phyloP scores from a whole-genome alignment of 176 grass and related monocot species.

The Cymbopogon citratus region DNA sequence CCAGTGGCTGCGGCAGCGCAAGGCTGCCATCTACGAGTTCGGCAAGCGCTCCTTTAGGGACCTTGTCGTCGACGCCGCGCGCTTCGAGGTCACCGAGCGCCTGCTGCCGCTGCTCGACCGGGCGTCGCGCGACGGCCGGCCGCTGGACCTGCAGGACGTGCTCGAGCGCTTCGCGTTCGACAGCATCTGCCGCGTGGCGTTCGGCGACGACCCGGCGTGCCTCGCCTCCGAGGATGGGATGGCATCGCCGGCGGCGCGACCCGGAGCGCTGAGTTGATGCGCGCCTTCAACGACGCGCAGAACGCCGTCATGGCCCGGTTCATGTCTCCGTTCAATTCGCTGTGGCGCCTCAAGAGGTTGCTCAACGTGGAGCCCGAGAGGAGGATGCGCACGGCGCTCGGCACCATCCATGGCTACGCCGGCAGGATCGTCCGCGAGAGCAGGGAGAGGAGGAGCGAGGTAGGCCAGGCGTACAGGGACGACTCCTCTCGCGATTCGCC shows the following conservation, averaged over 20 bases:
- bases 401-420: slow-evolving; percentile 40
- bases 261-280: slow-evolving; percentile 32
- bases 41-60: slow-evolving; percentile 39
- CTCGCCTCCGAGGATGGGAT: neutral
- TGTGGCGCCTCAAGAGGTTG: slow-evolving; percentile 57
- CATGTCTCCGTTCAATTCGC: slow-evolving; percentile 33
- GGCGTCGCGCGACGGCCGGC: neutral
- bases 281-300: slow-evolving; percentile 38
- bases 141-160: slow-evolving; percentile 54
- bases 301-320: slow-evolving; percentile 34
- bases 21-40: slow-evolving; percentile 60
- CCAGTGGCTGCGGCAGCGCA: slow-evolving; percentile 63
- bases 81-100: slow-evolving; percentile 30
- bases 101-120: slow-evolving; percentile 46
- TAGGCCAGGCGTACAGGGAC: neutral
- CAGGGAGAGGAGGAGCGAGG: slow-evolving; percentile 9
- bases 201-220: slow-evolving; percentile 52
- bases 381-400: slow-evolving; percentile 29
- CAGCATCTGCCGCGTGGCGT: slow-evolving; percentile 54
- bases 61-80: slow-evolving; percentile 35
- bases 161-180: slow-evolving; percentile 78
- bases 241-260: neutral
- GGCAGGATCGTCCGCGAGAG: slow-evolving; percentile 31
- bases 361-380: slow-evolving; percentile 45
- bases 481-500: slow-evolving; percentile 58